phyloP scores from a whole-genome alignment of 1,284 basidiomycete genomes.

The Ceratobasidium sp. region DNA sequence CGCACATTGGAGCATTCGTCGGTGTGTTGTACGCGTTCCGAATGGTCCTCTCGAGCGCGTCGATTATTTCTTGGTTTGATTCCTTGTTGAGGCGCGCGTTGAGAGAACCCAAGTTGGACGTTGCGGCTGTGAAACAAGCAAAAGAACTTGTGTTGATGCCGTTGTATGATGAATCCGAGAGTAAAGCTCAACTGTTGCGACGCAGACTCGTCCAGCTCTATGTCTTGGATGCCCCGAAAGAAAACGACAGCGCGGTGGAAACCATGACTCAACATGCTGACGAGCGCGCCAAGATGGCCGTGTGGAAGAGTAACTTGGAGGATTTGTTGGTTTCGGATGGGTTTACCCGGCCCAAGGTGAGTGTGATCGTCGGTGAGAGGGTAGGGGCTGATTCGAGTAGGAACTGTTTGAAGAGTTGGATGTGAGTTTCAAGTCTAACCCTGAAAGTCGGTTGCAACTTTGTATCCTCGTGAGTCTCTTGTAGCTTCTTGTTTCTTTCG shows the following conservation, averaged over 20 bases:
- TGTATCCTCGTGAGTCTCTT: constrained; percentile 32
- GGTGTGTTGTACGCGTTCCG: constrained; percentile 66
- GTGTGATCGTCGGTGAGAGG: constrained; percentile 45
- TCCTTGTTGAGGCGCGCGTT: constrained; percentile 73
- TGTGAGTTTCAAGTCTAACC: constrained; percentile 56
- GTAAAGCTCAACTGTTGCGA: constrained; percentile 65
- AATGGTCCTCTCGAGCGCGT: constrained; percentile 64
- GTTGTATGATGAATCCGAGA: constrained; percentile 57
- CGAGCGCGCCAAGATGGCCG: constrained; percentile 62
- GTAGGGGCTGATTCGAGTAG: constrained; percentile 19
- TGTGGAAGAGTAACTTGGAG: constrained; percentile 78
- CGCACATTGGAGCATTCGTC: constrained; percentile 66
- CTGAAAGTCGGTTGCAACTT: constrained; percentile 36
- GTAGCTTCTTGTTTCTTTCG: too few species aligned
- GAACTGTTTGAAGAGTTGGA: constrained; percentile 64
- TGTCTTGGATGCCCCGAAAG: constrained; percentile 73
- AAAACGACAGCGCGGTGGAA: constrained; percentile 71
- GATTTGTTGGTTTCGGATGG: constrained; percentile 70
- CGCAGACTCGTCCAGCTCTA: constrained; percentile 72
- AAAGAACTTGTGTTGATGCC: constrained; percentile 71
- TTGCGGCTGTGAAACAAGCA: constrained; percentile 63
- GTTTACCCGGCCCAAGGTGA: constrained; percentile 64
- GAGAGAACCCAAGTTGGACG: constrained; percentile 69
- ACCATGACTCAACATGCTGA: constrained; percentile 67
- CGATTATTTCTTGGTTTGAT: constrained; percentile 80